Percentiles rank a stretch among this genome's conserved stretches.
These are phyloP conservation scores for California macrophylla DNA, from an alignment of 441 rosid genomes.

Conservation along the genomic window DNA sequence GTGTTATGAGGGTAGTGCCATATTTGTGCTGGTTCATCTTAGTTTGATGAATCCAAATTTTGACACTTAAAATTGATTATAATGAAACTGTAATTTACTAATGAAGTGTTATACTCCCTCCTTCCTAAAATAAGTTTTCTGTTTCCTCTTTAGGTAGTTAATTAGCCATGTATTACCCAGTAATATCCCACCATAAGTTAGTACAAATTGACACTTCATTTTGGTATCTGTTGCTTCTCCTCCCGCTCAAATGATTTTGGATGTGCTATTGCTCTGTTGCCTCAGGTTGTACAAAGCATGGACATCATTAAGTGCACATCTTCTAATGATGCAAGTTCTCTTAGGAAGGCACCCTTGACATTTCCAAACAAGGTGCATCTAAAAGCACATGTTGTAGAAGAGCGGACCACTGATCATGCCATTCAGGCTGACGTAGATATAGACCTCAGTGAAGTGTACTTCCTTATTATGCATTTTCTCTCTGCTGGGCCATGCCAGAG, in stretches of 20 bases:
- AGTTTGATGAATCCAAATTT: background rate
- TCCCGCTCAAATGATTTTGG: background rate
- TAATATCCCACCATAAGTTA: background rate
- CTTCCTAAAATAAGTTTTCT: background rate
- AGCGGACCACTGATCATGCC: slow-evolving; percentile 29
- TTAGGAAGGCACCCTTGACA: slow-evolving; percentile 38
- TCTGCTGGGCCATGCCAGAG: slow-evolving; percentile 72
- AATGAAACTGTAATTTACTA: background rate
- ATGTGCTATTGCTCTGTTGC: slow-evolving; percentile 16
- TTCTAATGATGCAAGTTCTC: slow-evolving; percentile 35
- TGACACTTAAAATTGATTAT: background rate
- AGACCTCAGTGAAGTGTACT: slow-evolving; percentile 86
- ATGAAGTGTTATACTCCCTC: background rate
- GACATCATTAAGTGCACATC: slow-evolving; percentile 46
- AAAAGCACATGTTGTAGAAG: slow-evolving; percentile 36
- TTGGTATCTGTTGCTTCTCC: background rate
- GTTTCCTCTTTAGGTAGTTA: background rate
- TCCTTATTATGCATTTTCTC: slow-evolving; percentile 57
- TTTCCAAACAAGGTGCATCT: slow-evolving; percentile 34
- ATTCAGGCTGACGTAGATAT: slow-evolving; percentile 37
- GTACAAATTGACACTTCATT: background rate
- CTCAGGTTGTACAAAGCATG: slow-evolving; percentile 43
- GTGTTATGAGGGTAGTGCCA: slow-evolving; percentile 3
- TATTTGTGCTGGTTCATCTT: background rate
- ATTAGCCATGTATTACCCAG: background rate